Evolutionary conservation across 176 grass and related monocot species (phyloP), one percentile per base, ranked within the genome.

Genomic region (Aegilops bicornis): DNA sequence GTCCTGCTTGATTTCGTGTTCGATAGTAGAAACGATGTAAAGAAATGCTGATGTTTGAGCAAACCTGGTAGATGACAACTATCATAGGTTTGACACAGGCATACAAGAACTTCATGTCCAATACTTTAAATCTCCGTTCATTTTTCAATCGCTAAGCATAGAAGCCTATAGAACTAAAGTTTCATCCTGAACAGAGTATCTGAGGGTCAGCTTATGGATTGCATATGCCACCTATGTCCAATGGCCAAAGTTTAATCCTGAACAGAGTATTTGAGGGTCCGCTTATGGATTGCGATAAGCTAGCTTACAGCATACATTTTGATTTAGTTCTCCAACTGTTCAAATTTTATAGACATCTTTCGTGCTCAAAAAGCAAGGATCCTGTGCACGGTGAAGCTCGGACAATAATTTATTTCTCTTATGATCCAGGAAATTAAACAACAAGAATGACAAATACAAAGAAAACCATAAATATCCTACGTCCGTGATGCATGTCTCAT

Each of bases 51-150:
- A 86, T 77, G 45, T 79, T 31, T 68, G 74, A 74, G 79, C 77
- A 76, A 85, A 99, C 92, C 97, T 97, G 90, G 78, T 99, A 99
- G 36, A 98, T 82, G 60, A 96, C 93, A 35, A 86, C 94, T 79
- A 98, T 92, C 63, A 94, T 98, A 75, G 94, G 90, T 89, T 90
- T 94, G 29, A 89, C 84, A 82, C 94, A 96, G 67, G 90, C 93
- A 95, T 98, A 95, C 13, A 98, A 79, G 90, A 98, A 98, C 45
- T 95, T 98, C 71, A 95, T 95, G 76, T 98, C 96, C 86, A 98
- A 69, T 84, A 98, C 96, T 92, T 92, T 48, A 48, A 48, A 48
- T 48, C 45, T 54, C 50, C 19, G 50, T 54, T 54, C 50, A 54
- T 54, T 54, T 54, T 54, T 19, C 16, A 54, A 19, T 54, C 50